Evolutionary conservation across 176 grass and related monocot genomes (phyloP).

Genomic region (Carex kokanica): DNA sequence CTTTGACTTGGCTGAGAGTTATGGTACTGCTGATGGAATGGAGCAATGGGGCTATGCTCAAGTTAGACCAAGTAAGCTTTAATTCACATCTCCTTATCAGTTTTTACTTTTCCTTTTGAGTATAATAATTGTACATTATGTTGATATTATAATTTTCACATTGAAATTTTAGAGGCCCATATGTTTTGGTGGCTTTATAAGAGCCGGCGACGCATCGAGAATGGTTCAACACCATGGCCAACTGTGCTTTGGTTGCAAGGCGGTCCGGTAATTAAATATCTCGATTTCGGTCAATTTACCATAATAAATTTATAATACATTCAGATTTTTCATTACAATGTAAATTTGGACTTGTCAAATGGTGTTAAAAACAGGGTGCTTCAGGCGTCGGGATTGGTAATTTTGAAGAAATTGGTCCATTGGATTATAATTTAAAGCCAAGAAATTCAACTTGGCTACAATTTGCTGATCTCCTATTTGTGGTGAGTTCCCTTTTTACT

Average conservation of each 20-base stretch:
- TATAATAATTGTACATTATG: neutral
- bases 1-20: neutral
- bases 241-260: constrained; percentile 85
- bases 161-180: constrained; percentile 50
- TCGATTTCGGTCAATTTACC: neutral
- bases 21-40: constrained; percentile 47
- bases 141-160: neutral
- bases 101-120: neutral
- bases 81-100: neutral
- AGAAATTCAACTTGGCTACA: constrained; percentile 77
- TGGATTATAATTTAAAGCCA: constrained; percentile 49
- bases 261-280: constrained; percentile 43
- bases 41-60: constrained; percentile 85
- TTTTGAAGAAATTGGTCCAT: constrained; percentile 69
- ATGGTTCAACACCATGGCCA: constrained; percentile 47
- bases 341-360: neutral
- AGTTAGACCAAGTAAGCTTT: constrained; percentile 56
- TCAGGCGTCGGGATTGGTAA: constrained; percentile 63
- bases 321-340: neutral
- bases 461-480: constrained; percentile 73
- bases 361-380: constrained; percentile 32
- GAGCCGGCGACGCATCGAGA: constrained; percentile 42
- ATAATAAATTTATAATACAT: neutral
- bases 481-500: constrained; percentile 33
- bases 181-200: constrained; percentile 94